These are phyloP conservation scores for Tympanopsis confertula DNA, from an alignment of 2,329 filamentous ascomycete species.

Conservation along the genomic window DNA sequence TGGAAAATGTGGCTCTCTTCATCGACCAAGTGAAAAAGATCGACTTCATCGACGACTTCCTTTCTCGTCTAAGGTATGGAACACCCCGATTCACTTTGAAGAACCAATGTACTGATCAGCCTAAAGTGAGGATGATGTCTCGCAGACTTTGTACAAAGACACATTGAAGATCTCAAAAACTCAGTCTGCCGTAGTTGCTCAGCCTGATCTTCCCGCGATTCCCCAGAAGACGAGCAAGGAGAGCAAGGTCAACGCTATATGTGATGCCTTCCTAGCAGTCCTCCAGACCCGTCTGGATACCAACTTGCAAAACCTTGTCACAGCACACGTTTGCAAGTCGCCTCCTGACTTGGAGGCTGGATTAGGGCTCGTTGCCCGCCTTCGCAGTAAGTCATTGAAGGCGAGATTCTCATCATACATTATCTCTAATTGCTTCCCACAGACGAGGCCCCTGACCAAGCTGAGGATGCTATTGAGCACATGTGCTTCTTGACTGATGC, in stretches of 20 bases:
- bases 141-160: constrained; percentile 84
- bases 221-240: constrained; percentile 2
- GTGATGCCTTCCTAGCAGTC: constrained; percentile 66
- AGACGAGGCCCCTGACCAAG: constrained; percentile 56
- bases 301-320: constrained; percentile 83
- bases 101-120: constrained; percentile 12
- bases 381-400: constrained; percentile 31
- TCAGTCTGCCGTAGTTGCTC: not conserved
- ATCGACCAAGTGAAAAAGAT: constrained; percentile 73
- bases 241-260: constrained; percentile 74
- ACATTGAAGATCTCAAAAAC: constrained; percentile 42
- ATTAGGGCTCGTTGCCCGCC: constrained; percentile 62
- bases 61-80: constrained; percentile 66
- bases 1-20: constrained; percentile 64
- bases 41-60: constrained; percentile 77
- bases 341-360: constrained; percentile 85
- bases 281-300: constrained; percentile 49
- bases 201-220: not conserved
- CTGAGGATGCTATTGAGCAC: constrained; percentile 84
- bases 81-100: not conserved
- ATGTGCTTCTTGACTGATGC: constrained; percentile 96
- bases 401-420: constrained; percentile 8
- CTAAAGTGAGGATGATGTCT: constrained; percentile 74
- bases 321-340: constrained; percentile 83
- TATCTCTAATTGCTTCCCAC: constrained; percentile 18